Base-by-base conservation (phyloP, 768 basidiomycete genomes). In the Boletus bicolor region DNA sequence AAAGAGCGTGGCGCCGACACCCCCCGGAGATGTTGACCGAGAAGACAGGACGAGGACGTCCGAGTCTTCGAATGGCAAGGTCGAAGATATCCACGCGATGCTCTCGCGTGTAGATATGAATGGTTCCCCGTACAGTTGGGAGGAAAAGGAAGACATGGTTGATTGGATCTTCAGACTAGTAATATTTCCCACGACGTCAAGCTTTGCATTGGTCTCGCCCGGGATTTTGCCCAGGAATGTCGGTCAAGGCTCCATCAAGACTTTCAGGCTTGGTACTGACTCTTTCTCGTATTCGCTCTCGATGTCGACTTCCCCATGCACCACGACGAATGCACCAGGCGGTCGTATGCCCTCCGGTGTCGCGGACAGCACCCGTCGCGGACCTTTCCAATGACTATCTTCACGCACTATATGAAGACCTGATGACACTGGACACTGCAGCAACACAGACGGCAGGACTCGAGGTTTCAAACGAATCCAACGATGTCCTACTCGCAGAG, bases 401-500 rank as follows among this genome's bases (percentile, higher is more conserved):
- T 8, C 36, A 37, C 45, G 59, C 68, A 7, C 57, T 82, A 24
- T 82, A 80, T 49, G 67, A 73, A 34, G 75, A 78, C 47, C 54
- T 82, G 4, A 66, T 80, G 35, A 54, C 64, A 12, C 47, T 65
- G 7, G 68, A 69, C n/a, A 34, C 55, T 32, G 21, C 59, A n/a
- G 39, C 68, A 36, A 24, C 56, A 41, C 42, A 30, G 6, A 35
- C 17, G 15, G 26, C 15, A 28, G 32, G 32, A 24, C 15, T 47
- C 21, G n/a, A 38, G 11, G 36, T 28, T 49, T n/a, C n/a, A 0
- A 79, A 77, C 49, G 73, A 75, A 0, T 60, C 75, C 1, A 45
- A 85, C 6, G 81, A 82, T 19, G 60, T 65, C 0, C 66, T 86
- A 1, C 72, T 92, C 48, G 72, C 72, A 44, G 62, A 78, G 12